Evolutionary conservation across 768 basidiomycete genomes (phyloP).

Genomic region (Suillus paluster): DNA sequence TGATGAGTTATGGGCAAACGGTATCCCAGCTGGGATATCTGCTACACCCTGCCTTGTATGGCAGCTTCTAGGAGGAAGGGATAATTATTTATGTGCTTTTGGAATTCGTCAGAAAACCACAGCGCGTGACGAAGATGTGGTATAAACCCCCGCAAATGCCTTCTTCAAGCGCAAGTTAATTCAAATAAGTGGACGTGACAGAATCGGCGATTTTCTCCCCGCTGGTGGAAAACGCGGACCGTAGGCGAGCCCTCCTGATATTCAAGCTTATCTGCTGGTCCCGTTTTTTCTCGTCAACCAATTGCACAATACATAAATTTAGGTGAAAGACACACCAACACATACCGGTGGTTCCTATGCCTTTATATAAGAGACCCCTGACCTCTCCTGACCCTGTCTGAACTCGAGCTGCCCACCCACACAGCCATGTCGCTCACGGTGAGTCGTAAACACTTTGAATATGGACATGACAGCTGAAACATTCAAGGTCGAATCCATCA

Average conservation of each 20-base stretch:
- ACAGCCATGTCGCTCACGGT: slow-evolving; percentile 19
- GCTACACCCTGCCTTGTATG: too few relatives aligned
- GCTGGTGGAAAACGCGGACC: not conserved
- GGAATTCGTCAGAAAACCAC: too few relatives aligned
- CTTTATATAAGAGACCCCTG: not conserved
- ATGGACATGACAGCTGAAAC: not conserved
- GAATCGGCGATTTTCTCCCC: not conserved
- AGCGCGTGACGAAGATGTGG: too few relatives aligned
- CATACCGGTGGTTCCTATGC: not conserved
- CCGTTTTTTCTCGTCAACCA: not conserved
- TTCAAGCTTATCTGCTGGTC: not conserved
- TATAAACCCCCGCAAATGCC: not conserved
- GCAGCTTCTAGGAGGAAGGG: too few relatives aligned
- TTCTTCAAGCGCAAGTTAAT: not conserved
- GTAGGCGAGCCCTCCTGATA: not conserved
- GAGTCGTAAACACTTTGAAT: not conserved
- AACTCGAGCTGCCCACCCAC: not conserved
- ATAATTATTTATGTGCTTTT: too few relatives aligned
- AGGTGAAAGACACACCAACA: not conserved
- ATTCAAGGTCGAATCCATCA: slow-evolving; percentile 23
- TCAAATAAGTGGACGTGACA: not conserved
- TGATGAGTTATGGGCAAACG: too few relatives aligned
- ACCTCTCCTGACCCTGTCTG: not conserved
- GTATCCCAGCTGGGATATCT: too few relatives aligned
- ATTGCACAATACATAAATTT: not conserved